Percentiles rank a stretch among this genome's conserved stretches.
phyloP scores from a whole-genome alignment of 2,329 filamentous ascomycete genomes.

The Cordyceps cateniannulata region DNA sequence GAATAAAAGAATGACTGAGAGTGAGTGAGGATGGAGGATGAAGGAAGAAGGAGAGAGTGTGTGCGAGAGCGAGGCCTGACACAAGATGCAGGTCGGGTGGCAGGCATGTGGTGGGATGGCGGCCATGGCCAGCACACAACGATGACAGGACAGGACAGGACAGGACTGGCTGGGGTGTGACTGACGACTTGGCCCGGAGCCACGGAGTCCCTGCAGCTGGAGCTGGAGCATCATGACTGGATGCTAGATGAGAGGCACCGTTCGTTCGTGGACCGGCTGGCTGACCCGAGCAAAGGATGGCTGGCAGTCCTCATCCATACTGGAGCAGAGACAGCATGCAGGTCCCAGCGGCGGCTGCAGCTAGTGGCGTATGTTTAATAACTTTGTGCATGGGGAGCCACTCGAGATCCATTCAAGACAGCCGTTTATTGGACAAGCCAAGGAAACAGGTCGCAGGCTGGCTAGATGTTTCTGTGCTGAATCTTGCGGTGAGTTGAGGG shows the following conservation, averaged over 20 bases:
- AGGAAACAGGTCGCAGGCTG: background rate
- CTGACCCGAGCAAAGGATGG: too few species aligned
- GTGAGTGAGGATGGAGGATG: slow-evolving; percentile 14
- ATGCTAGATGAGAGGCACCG: too few species aligned
- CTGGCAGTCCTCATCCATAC: background rate
- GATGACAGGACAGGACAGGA: background rate
- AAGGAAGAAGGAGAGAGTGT: background rate
- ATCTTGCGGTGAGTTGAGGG: slow-evolving; percentile 7
- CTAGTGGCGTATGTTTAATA: slow-evolving; percentile 14
- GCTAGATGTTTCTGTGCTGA: background rate
- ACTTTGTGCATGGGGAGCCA: slow-evolving; percentile 11
- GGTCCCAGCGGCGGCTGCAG: slow-evolving; percentile 7
- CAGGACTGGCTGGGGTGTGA: background rate
- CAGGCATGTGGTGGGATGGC: slow-evolving; percentile 5
- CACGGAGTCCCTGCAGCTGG: background rate
- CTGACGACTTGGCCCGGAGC: too few species aligned
- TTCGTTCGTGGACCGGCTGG: too few species aligned
- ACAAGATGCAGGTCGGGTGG: background rate
- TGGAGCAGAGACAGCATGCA: background rate
- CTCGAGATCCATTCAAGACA: slow-evolving; percentile 1
- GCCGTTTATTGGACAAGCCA: background rate
- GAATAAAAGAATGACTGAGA: slow-evolving; percentile 11
- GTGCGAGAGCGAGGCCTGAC: background rate
- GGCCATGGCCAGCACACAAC: background rate
- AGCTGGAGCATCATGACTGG: background rate